Evolutionary conservation across 2,329 filamentous ascomycete genomes (phyloP), one percentile per base, ranked within the genome.

Genomic region (Fusarium sp.): DNA sequence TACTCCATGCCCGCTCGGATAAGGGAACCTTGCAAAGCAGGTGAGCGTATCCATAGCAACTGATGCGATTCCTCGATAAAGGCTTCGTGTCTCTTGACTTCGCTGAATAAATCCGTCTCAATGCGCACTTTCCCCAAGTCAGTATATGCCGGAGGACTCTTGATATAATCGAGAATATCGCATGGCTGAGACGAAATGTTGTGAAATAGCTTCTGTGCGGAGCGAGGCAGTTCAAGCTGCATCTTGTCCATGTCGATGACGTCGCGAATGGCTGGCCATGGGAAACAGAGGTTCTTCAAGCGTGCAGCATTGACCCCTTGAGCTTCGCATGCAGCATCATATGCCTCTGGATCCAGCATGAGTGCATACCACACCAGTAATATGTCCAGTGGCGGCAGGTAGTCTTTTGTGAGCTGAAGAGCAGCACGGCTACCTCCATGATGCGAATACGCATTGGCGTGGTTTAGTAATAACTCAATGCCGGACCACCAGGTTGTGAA

Each of bases 181-280:
- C 26, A 55, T 12, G 62, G 62, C 38, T 70, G 67, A 2, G 42
- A 61, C 1, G 68, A 64, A 7, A 70, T 33, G 32, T 70, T 70
- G 6, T 5, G 58, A 20, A 70, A 71, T 4, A 70, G n/a, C 20
- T 59, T 70, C 26, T 71, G 68, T 1, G 68, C 67, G 1, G 67
- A 48, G 1, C 68, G 62, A 5, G 68, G 62, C 0, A 70, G 45
- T 14, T 4, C 9, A 18, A 68, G 41, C 23, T 67, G 33, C 69
- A 71, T 54, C 14, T 38, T 54, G 0, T 70, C 44, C 62, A 71
- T 52, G 27, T 68, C 53, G 14, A 70, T 53, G 9, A 64, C 44
- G 42, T 70, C 67, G 17, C 68, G 67, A 10, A 70, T 71, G 2
- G 68, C 62, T 14, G 45, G 62, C 68, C 68, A 70, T 7, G 68